These are phyloP conservation scores for Xylariaceae sp. DNA, from an alignment of 2,329 filamentous ascomycete species.

Conservation along the genomic window DNA sequence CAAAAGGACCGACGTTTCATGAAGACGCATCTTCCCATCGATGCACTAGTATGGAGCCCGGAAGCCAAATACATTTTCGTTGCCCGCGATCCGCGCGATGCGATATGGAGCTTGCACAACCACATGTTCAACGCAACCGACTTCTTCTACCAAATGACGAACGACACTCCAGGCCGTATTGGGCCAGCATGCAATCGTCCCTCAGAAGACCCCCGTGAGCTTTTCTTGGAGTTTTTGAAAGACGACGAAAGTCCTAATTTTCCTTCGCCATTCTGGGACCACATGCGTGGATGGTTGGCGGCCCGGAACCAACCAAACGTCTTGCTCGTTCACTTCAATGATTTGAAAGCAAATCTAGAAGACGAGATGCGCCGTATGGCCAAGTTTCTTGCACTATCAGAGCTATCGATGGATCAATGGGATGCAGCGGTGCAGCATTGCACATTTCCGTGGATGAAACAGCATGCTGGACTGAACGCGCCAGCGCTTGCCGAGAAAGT, in stretches of 20 bases:
- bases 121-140: background rate
- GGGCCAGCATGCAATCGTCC: background rate
- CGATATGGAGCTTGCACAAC: slow-evolving; percentile 7
- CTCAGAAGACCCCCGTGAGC: slow-evolving; percentile 3
- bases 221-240: slow-evolving; percentile 5
- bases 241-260: background rate
- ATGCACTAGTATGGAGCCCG: slow-evolving; percentile 3
- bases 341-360: slow-evolving; percentile 6
- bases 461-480: background rate
- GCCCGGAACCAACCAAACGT: slow-evolving; percentile 4
- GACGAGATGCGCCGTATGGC: slow-evolving; percentile 9
- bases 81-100: slow-evolving; percentile 1
- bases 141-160: background rate
- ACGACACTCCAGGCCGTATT: slow-evolving; percentile 1
- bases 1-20: slow-evolving; percentile 4
- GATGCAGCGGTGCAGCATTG: slow-evolving; percentile 6
- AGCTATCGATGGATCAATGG: slow-evolving; percentile 4
- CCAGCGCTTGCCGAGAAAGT: background rate
- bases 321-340: slow-evolving; percentile 6
- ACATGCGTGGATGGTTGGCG: slow-evolving; percentile 6
- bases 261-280: slow-evolving; percentile 4
- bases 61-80: slow-evolving; percentile 6
- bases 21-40: slow-evolving; percentile 9
- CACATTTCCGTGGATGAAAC: slow-evolving; percentile 10
- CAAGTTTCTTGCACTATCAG: slow-evolving; percentile 4